Percentiles rank a stretch among this genome's conserved stretches.
Conservation (phyloP, 306 rosid species). For the Quercus bicolor region DNA sequence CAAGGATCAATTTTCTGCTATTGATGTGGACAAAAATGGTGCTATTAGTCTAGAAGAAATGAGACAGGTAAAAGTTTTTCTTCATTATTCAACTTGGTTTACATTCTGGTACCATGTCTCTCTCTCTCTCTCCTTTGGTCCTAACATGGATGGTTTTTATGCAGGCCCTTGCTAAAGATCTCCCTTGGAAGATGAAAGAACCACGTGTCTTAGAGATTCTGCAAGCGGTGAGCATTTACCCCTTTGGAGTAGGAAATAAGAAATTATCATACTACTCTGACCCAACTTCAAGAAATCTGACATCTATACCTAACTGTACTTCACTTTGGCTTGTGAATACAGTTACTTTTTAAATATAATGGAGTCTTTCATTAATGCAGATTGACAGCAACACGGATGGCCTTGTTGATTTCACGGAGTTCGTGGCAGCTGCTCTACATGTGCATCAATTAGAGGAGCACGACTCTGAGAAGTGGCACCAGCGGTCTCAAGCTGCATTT, state of each 20-base stretch:
- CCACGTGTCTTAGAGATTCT: slow-evolving; percentile 84
- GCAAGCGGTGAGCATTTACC: slow-evolving; percentile 67
- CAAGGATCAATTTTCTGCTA: slow-evolving; percentile 94
- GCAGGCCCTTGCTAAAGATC: slow-evolving; percentile 99
- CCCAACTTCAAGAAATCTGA: not conserved
- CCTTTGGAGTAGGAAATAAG: not conserved
- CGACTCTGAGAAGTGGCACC: slow-evolving; percentile 83
- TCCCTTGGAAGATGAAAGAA: slow-evolving; percentile 95
- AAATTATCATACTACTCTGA: not conserved
- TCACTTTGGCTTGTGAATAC: slow-evolving; percentile 4
- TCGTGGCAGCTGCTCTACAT: slow-evolving; percentile 89
- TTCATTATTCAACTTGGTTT: not conserved
- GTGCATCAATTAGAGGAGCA: slow-evolving; percentile 98
- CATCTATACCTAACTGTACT: not conserved
- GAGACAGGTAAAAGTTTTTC: slow-evolving; percentile 68
- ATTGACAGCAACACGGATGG: slow-evolving; percentile 97
- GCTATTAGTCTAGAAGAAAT: slow-evolving; percentile 96
- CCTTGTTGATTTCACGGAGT: slow-evolving; percentile 91
- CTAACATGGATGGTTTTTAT: slow-evolving; percentile 25
- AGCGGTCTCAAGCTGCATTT: slow-evolving; percentile 85
- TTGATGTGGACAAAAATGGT: slow-evolving; percentile 96
- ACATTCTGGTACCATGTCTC: not conserved
- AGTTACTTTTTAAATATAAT: not conserved
- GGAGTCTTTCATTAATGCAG: slow-evolving; percentile 37
- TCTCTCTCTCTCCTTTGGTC: slow-evolving; percentile 16